Base-by-base conservation (phyloP, 345 rosid species). In the Dipteronia dyeriana region DNA sequence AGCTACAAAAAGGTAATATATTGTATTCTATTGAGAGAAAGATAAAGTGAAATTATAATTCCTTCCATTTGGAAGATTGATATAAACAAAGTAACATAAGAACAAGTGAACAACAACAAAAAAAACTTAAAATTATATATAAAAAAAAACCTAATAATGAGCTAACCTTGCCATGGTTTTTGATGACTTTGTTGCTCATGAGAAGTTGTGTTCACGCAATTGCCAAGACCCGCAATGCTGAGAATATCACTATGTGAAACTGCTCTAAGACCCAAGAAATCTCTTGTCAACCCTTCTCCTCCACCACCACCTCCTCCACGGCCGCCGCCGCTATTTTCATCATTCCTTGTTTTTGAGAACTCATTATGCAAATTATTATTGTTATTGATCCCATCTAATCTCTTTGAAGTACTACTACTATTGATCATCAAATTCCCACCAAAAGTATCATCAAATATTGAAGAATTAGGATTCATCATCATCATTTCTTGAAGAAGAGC, bases 191-290 rank as follows among this genome's bases (percentile, higher is more conserved):
- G 74, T 49, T 75, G 85, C 26, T 90, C 79, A 53, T 81, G 78
- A 70, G 87, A 19, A 56, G 66, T 20, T 77, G 81, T 54, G 75
- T 86, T 84, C 34, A 89, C 85, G 87, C 89, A 88, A 34, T 83
- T 87, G 8, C 88, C 91, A 43, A 93, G 85, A 45, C 90, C 94
- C 29, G 92, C 89, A 71, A 91, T 85, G 74, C 82, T 89, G 70
- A 95, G 79, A 75, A 95, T 87, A 79, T 91, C 95, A 78, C 83
- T 87, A n/a, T 88, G 94, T 60, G 95, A 89, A 41, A 91, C 82
- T 4, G 94, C 86, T 79, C 92, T 83, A 49, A 93, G 71, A 43
- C 96, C 97, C 84, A 93, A 86, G 90, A 95, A 95, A 80, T 95
- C 98, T 85, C 98, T 90, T 0, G 98, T 95, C 84, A 91, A 68